Conservation (phyloP, 2,329 filamentous ascomycete species). For the Fusarium liriodendri region DNA sequence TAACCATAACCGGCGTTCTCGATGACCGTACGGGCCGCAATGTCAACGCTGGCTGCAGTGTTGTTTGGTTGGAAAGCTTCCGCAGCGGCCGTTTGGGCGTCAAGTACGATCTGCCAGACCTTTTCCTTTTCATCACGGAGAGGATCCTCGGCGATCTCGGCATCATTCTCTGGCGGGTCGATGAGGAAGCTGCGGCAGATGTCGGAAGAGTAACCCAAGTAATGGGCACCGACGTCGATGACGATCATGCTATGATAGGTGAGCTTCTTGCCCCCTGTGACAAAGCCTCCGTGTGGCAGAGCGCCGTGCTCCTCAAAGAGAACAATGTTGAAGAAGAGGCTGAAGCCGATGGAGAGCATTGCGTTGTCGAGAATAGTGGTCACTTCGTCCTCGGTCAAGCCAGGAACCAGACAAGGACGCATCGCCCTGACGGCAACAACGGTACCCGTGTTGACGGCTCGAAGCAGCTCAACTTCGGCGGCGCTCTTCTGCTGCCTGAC, state of each 20-base stretch:
- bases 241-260: constrained; percentile 67
- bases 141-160: constrained; percentile 16
- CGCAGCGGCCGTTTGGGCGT: constrained; percentile 69
- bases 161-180: constrained; percentile 44
- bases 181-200: constrained; percentile 72
- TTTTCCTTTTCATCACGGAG: constrained; percentile 61
- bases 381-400: constrained; percentile 69
- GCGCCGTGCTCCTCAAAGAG: constrained; percentile 69
- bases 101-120: constrained; percentile 70
- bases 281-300: constrained; percentile 64
- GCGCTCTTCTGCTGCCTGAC: constrained; percentile 69
- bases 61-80: constrained; percentile 60
- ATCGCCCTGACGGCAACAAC: constrained; percentile 70
- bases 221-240: constrained; percentile 72
- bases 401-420: constrained; percentile 64
- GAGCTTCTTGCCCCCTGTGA: constrained; percentile 62
- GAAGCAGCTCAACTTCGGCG: constrained; percentile 66
- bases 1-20: constrained; percentile 67
- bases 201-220: constrained; percentile 72
- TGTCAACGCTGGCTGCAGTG: constrained; percentile 70
- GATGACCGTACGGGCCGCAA: constrained; percentile 69
- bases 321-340: constrained; percentile 72
- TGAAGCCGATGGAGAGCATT: constrained; percentile 63
- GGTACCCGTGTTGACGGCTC: constrained; percentile 73
- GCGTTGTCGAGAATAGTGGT: constrained; percentile 66